phyloP scores from a whole-genome alignment of 2,329 filamentous ascomycete genomes.

The Apiospora saccharicola region DNA sequence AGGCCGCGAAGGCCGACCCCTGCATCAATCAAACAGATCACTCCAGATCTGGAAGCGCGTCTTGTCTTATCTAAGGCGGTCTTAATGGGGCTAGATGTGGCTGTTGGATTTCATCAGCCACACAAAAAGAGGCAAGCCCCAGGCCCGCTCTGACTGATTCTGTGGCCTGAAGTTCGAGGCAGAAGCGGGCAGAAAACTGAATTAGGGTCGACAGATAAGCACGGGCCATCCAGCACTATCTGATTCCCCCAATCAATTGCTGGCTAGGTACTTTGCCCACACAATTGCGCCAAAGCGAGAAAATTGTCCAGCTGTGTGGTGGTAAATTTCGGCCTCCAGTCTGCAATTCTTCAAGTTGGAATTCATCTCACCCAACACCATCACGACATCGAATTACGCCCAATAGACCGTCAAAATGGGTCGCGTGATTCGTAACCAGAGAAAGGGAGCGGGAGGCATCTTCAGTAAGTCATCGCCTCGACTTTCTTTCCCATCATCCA shows the following conservation, averaged over 20 bases:
- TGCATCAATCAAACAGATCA: slow-evolving; percentile 1
- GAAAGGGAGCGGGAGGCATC: slow-evolving; percentile 46
- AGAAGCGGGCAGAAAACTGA: slow-evolving; percentile 12
- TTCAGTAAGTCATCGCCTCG: slow-evolving; percentile 42
- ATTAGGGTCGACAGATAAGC: slow-evolving; percentile 20
- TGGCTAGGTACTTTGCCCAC: slow-evolving; percentile 15
- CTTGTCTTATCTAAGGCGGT: neutral
- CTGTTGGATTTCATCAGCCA: neutral
- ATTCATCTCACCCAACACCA: slow-evolving; percentile 20
- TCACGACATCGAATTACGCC: slow-evolving; percentile 19
- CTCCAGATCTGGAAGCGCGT: slow-evolving; percentile 17
- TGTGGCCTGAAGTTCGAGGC: neutral
- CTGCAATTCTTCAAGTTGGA: slow-evolving; percentile 19
- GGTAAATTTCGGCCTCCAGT: slow-evolving; percentile 20
- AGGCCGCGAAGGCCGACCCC: neutral
- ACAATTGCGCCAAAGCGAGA: slow-evolving; percentile 21
- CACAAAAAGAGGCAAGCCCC: neutral
- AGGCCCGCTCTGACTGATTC: neutral
- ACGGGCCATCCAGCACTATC: slow-evolving; percentile 11
- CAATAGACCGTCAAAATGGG: slow-evolving; percentile 42
- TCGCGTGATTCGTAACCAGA: slow-evolving; percentile 45
- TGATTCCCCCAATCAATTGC: slow-evolving; percentile 7
- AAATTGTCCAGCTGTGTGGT: slow-evolving; percentile 21
- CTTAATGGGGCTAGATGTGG: neutral
- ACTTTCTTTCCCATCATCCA: slow-evolving; percentile 23